Percentiles rank a stretch among this genome's conserved stretches.
Evolutionary conservation across 2,329 filamentous ascomycete species (phyloP).

Genomic region (Colletotrichum neosansevieriae): DNA sequence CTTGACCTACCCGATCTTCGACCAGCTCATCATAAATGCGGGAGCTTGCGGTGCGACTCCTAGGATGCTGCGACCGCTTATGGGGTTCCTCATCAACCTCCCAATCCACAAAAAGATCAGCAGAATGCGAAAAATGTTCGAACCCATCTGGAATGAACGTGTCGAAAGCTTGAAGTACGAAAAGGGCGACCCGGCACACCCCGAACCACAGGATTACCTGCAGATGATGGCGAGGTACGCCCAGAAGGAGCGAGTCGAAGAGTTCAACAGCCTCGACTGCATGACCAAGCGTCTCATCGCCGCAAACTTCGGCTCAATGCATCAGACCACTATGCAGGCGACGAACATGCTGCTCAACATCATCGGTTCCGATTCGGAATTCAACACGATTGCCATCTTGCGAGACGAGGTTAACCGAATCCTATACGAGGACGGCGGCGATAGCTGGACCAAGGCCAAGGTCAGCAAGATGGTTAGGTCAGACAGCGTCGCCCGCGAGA

Average conservation of each 20-base stretch:
- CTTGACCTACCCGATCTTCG: slow-evolving; percentile 46
- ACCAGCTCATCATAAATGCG: slow-evolving; percentile 49
- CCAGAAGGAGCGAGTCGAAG: slow-evolving; percentile 51
- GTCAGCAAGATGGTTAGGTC: slow-evolving; percentile 52
- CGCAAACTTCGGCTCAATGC: slow-evolving; percentile 53
- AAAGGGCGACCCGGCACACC: slow-evolving; percentile 35
- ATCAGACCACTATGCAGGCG: slow-evolving; percentile 54
- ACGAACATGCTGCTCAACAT: slow-evolving; percentile 55
- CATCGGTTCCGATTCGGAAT: slow-evolving; percentile 50
- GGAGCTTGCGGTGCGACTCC: slow-evolving; percentile 49
- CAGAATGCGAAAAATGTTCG: slow-evolving; percentile 46
- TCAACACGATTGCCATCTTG: slow-evolving; percentile 51
- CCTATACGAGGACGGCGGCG: slow-evolving; percentile 43
- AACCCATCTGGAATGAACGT: slow-evolving; percentile 44
- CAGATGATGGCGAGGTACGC: slow-evolving; percentile 58
- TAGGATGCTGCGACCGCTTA: slow-evolving; percentile 47
- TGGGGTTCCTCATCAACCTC: slow-evolving; percentile 46
- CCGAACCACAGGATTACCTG: slow-evolving; percentile 52
- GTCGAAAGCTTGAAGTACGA: slow-evolving; percentile 42
- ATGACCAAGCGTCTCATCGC: slow-evolving; percentile 49
- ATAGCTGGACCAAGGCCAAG: slow-evolving; percentile 54
- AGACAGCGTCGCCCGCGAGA: slow-evolving; percentile 59
- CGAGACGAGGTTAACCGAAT: slow-evolving; percentile 52
- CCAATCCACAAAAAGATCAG: slow-evolving; percentile 42
- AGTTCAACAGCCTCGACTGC: slow-evolving; percentile 47